Base-by-base conservation (phyloP, 129 eudicot species). In the Lactuca saligna region DNA sequence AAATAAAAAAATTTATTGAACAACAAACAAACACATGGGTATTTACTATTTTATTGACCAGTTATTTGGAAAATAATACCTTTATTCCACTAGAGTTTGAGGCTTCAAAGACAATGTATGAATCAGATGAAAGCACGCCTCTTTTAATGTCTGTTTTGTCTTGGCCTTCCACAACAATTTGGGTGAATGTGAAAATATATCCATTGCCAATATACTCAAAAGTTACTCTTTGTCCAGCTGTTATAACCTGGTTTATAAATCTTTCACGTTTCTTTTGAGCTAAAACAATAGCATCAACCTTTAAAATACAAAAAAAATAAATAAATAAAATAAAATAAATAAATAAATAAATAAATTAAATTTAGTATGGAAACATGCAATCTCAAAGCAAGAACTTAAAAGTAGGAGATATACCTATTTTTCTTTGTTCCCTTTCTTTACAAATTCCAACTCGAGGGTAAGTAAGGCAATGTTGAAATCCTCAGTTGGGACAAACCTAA, bases 41-140 rank as follows among this genome's bases (percentile, higher is more conserved):
- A 38, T 9, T 49, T 16, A 71, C 35, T 20, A 20, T 20, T 20
- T 20, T 20, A 20, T 20, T 20, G 20, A 20, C 20, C 20, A 20
- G 1, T 20, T 20, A 20, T 20, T 61, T 69, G 44, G 29, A 50
- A 38, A 4, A 51, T 46, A 60, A 38, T 73, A 86, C 98, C 98
- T 90, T 89, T 73, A 94, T 94, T 67, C 96, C 97, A 72, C 99
- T 94, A 34, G 91, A 72, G 20, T 83, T 83, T 56, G 88, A 48
- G 59, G 99, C 95, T 87, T 89, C 97, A 87, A 83, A 94, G 20
- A 94, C 81, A 65, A 94, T 94, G 74, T 87, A 94, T 42, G 99
- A 89, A 64, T 90, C 99, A 64, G 66, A 65, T 56, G 91, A 78
- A 41, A 90, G 74, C 77, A 94, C 81, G 80, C 99, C 99, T 77